phyloP scores from a whole-genome alignment of 1,284 basidiomycete genomes.

The Athelia psychrophila region DNA sequence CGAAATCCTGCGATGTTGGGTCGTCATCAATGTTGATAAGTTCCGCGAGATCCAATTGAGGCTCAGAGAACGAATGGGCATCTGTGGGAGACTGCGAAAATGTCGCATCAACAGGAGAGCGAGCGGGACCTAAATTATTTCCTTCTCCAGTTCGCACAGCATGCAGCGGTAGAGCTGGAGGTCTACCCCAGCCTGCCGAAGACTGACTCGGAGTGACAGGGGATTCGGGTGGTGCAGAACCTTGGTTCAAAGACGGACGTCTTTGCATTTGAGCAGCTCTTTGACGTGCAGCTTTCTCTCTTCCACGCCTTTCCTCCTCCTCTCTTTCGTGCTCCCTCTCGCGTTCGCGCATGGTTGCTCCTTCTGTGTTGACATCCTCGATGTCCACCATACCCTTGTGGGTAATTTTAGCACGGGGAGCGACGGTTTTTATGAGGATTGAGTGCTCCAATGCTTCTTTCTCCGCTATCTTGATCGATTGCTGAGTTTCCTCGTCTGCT shows the following conservation, averaged over 20 bases:
- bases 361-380: conserved; percentile 66
- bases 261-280: conserved; percentile 43
- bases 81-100: conserved; percentile 45
- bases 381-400: conserved; percentile 89
- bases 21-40: conserved; percentile 80
- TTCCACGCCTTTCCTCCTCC: conserved; percentile 61
- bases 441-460: conserved; percentile 80
- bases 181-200: conserved; percentile 51
- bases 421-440: conserved; percentile 67
- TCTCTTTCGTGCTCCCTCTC: conserved; percentile 51
- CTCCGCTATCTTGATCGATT: conserved; percentile 76
- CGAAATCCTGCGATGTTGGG: conserved; percentile 21
- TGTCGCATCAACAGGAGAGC: conserved; percentile 33
- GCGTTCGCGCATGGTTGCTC: conserved; percentile 42
- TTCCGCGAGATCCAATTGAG: conserved; percentile 70
- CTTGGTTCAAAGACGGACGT: conserved; percentile 37
- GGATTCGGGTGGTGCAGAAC: conserved; percentile 63
- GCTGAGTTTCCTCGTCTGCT: conserved; percentile 78
- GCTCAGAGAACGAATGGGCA: conserved; percentile 37
- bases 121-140: conserved; percentile 17
- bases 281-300: conserved; percentile 58
- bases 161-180: conserved; percentile 51
- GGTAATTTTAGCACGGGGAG: conserved; percentile 82
- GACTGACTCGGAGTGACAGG: conserved; percentile 39
- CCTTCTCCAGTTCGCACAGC: conserved; percentile 24